Evolutionary conservation across 495 filamentous ascomycete species (phyloP).

Genomic region (Neurospora sp.): DNA sequence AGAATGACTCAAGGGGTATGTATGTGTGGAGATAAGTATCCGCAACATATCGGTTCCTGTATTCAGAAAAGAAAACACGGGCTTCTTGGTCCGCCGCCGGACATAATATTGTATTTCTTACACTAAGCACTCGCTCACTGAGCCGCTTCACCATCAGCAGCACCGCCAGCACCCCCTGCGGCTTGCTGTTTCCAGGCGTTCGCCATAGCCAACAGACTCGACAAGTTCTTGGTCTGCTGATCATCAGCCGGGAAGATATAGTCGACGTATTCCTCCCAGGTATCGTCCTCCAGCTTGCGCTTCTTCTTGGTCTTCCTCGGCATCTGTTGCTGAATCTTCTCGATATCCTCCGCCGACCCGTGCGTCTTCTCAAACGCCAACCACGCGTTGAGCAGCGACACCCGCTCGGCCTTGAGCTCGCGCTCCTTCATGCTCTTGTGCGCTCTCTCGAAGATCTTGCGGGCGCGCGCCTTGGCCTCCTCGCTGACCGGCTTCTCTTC

Average conservation of each 20-base stretch:
- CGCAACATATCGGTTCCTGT: background rate
- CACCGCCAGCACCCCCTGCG: constrained; percentile 29
- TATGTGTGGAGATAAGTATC: background rate
- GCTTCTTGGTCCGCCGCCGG: background rate
- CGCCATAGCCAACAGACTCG: constrained; percentile 73
- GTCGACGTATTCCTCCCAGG: constrained; percentile 95
- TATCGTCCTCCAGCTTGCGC: constrained; percentile 86
- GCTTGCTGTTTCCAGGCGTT: constrained; percentile 74
- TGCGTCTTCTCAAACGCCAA: constrained; percentile 79
- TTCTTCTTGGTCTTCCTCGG: constrained; percentile 89
- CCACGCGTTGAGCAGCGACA: constrained; percentile 85
- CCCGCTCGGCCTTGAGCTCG: constrained; percentile 87
- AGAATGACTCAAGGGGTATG: background rate
- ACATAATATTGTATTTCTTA: background rate
- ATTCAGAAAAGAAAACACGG: background rate
- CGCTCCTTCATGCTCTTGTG: constrained; percentile 84
- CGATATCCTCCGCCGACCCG: constrained; percentile 65
- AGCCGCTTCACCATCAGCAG: constrained; percentile 3
- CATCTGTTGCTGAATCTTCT: constrained; percentile 86
- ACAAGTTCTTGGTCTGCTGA: constrained; percentile 71
- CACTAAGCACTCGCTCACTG: background rate
- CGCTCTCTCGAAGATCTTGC: constrained; percentile 76
- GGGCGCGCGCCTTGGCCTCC: constrained; percentile 68
- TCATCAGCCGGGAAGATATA: constrained; percentile 97
- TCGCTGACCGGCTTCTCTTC: constrained; percentile 69